A percentile compares a stretch with the other conserved stretches of the same genome.
Conservation (phyloP, 2,329 filamentous ascomycete genomes). For the Aspergillus cejpii region DNA sequence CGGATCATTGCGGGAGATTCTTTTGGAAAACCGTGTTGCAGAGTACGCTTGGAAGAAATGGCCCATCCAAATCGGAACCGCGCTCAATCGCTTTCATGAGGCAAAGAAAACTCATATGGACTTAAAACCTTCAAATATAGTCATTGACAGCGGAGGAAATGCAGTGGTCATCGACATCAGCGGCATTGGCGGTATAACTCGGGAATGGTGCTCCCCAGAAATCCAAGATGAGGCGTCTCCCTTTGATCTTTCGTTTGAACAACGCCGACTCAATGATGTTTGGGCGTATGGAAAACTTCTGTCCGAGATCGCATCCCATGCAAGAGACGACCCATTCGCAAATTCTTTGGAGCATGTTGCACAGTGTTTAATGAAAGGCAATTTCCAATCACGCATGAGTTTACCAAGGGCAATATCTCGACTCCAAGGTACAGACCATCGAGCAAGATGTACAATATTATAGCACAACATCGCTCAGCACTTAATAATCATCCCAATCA, state of each 20-base stretch:
- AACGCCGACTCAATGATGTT: constrained; percentile 15
- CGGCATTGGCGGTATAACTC: constrained; percentile 16
- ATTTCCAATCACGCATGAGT: constrained; percentile 6
- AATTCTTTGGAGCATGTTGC: constrained; percentile 9
- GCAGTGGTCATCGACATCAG: constrained; percentile 21
- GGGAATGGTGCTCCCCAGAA: constrained; percentile 18
- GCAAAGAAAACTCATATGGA: constrained; percentile 17
- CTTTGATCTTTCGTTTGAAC: constrained; percentile 15
- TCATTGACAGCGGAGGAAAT: constrained; percentile 14
- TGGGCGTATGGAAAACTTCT: constrained; percentile 22
- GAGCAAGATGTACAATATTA: too few species aligned
- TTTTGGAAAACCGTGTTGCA: constrained; percentile 6
- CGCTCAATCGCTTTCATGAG: constrained; percentile 10
- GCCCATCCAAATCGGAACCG: constrained; percentile 16
- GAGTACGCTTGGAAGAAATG: constrained; percentile 14
- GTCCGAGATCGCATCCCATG: constrained; percentile 11
- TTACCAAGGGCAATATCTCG: too few species aligned
- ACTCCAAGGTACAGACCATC: too few species aligned
- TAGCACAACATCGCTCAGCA: too few species aligned
- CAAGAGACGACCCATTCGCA: constrained; percentile 5
- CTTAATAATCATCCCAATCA: too few species aligned
- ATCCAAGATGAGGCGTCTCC: constrained; percentile 16
- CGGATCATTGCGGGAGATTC: constrained; percentile 14
- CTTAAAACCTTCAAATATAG: constrained; percentile 18
- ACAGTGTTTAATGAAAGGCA: constrained; percentile 8